Conservation (phyloP, 805 yeast genomes). For the Yamadazyma nakazawae region DNA sequence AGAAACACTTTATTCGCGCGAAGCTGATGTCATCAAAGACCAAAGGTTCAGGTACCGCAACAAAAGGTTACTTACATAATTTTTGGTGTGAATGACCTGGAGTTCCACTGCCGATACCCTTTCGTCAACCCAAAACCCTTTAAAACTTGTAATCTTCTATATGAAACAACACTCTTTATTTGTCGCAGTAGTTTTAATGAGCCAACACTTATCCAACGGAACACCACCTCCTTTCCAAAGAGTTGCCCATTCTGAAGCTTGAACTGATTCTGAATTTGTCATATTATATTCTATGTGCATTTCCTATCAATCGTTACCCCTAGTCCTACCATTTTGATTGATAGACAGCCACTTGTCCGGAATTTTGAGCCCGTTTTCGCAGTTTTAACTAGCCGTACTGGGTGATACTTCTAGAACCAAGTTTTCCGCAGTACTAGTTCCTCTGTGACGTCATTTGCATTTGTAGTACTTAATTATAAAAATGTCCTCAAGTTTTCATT, state of each 20-base stretch:
- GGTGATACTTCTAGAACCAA: not conserved
- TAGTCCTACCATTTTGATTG: no score
- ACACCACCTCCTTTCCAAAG: no score
- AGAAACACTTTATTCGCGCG: not conserved
- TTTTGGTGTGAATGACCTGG: not conserved
- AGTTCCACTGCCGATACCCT: not conserved
- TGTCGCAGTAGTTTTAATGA: no score
- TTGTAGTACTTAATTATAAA: slow-evolving; percentile 1
- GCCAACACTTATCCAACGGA: no score
- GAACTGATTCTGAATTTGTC: no score
- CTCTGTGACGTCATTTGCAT: slow-evolving; percentile 2
- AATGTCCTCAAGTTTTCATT: not conserved
- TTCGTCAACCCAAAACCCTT: not conserved
- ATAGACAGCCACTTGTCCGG: not conserved
- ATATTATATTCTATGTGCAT: no score
- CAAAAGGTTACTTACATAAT: no score
- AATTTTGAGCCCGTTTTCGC: not conserved
- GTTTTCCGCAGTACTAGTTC: not conserved
- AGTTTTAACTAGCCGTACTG: not conserved
- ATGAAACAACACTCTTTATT: no score
- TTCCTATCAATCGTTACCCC: no score
- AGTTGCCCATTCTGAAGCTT: no score
- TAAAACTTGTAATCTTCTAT: no score
- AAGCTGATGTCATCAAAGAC: not conserved
- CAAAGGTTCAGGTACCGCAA: not conserved